phyloP scores from a whole-genome alignment of 805 yeast genomes.

The Ogataea trehalophila region DNA sequence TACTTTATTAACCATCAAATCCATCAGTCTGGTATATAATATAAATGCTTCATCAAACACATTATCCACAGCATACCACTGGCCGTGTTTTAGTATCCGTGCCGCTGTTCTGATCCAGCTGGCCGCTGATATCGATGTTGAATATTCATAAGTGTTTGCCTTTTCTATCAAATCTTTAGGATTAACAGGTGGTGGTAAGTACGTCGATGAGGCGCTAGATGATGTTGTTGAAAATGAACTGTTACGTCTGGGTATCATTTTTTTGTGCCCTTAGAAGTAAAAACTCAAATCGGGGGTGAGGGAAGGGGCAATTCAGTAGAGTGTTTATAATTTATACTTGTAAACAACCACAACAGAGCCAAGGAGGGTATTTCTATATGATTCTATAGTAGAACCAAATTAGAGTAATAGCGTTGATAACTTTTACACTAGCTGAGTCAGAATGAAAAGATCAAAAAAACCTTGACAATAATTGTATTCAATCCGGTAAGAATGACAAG shows the following conservation, averaged over 20 bases:
- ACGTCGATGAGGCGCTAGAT: slow-evolving; percentile 10
- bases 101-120: slow-evolving; percentile 53
- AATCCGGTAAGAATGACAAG: too few relatives aligned
- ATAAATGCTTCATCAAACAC: slow-evolving; percentile 48
- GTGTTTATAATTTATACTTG: too few relatives aligned
- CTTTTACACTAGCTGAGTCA: too few relatives aligned
- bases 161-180: slow-evolving; percentile 38
- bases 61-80: slow-evolving; percentile 38
- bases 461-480: too few relatives aligned
- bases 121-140: slow-evolving; percentile 43
- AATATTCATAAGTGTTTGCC: slow-evolving; percentile 52
- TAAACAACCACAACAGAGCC: too few relatives aligned
- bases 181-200: slow-evolving; percentile 18
- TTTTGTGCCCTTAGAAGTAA: not conserved
- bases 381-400: too few relatives aligned
- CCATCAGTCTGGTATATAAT: slow-evolving; percentile 54
- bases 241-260: slow-evolving; percentile 8
- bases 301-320: too few relatives aligned
- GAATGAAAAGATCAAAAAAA: too few relatives aligned
- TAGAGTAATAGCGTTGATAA: too few relatives aligned
- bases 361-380: too few relatives aligned
- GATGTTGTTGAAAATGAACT: slow-evolving; percentile 15
- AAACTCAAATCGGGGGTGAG: too few relatives aligned
- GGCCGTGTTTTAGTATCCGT: slow-evolving; percentile 43
- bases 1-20: slow-evolving; percentile 45